Conservation (phyloP, 2,329 filamentous ascomycete species). For the Leptographium galeiforme region DNA sequence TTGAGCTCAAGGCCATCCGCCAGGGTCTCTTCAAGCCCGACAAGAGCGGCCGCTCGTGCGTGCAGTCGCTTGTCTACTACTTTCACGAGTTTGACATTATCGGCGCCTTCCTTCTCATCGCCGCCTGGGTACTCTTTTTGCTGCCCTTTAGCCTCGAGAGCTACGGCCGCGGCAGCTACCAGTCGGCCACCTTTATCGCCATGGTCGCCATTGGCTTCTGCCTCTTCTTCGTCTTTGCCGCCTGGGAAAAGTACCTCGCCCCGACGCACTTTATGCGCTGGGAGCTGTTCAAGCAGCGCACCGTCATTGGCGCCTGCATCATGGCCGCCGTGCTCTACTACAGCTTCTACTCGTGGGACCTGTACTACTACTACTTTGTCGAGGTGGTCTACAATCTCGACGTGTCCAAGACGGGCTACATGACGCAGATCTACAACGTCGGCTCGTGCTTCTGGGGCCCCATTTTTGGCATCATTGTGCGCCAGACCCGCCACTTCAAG, state of each 20-base stretch:
- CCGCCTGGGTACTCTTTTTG: slow-evolving; percentile 51
- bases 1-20: slow-evolving; percentile 46
- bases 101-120: slow-evolving; percentile 46
- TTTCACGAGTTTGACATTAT: slow-evolving; percentile 48
- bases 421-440: slow-evolving; percentile 13
- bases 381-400: slow-evolving; percentile 14
- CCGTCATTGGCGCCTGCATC: slow-evolving; percentile 23
- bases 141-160: slow-evolving; percentile 50
- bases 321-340: slow-evolving; percentile 10
- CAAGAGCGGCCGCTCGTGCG: slow-evolving; percentile 27
- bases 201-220: slow-evolving; percentile 25
- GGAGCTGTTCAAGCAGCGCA: slow-evolving; percentile 32
- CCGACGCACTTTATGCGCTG: slow-evolving; percentile 27
- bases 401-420: slow-evolving; percentile 12
- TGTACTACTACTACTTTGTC: slow-evolving; percentile 14
- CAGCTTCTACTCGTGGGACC: slow-evolving; percentile 15
- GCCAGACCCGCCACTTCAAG: slow-evolving; percentile 38
- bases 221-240: slow-evolving; percentile 23
- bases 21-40: slow-evolving; percentile 31
- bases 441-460: slow-evolving; percentile 27
- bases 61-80: slow-evolving; percentile 39
- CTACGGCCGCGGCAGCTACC: slow-evolving; percentile 27
- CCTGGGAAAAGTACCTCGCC: slow-evolving; percentile 25
- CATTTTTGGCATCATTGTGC: slow-evolving; percentile 34
- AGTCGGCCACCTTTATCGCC: slow-evolving; percentile 26